These are phyloP conservation scores for Trichoderma gamsii DNA, from an alignment of 495 filamentous ascomycete species.

Conservation along the genomic window DNA sequence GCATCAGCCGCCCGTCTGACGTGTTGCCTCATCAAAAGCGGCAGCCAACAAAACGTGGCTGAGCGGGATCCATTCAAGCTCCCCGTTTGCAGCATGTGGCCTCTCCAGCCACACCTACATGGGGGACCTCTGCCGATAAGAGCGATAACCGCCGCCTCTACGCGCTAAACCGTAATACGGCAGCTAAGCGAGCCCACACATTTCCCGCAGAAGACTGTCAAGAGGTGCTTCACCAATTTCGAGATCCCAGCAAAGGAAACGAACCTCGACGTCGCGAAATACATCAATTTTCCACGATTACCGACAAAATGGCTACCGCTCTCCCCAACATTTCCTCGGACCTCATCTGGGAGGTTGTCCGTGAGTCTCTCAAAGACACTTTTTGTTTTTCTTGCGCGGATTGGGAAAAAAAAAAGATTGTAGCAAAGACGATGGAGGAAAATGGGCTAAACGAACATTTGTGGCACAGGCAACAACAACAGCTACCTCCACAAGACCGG, in stretches of 20 bases:
- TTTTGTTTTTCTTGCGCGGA: not conserved
- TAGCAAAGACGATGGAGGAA: not conserved
- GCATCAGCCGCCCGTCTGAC: not conserved
- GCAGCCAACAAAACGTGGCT: not conserved
- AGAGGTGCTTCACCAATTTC: not conserved
- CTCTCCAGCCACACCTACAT: not conserved
- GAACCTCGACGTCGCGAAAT: constrained; percentile 23
- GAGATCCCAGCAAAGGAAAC: not conserved
- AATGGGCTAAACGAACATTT: constrained; percentile 13
- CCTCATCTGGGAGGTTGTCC: constrained; percentile 83
- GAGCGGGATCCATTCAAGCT: constrained; percentile 12
- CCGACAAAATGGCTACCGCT: constrained; percentile 39
- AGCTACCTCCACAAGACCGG: constrained; percentile 86
- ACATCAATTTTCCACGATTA: constrained; percentile 26
- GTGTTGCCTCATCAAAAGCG: not conserved
- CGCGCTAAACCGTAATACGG: constrained; percentile 28
- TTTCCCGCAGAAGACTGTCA: constrained; percentile 15
- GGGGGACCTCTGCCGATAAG: not conserved
- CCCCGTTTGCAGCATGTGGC: not conserved
- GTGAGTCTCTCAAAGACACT: constrained; percentile 47
- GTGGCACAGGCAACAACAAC: constrained; percentile 68
- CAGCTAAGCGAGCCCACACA: constrained; percentile 43
- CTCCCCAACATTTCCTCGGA: constrained; percentile 67
- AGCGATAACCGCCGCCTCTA: not conserved
- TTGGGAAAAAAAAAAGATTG: not conserved